These are phyloP conservation scores for sorghum (Sorghum bicolor) DNA, from an alignment of 176 grass and related monocot species.

Conservation along the genomic window DNA sequence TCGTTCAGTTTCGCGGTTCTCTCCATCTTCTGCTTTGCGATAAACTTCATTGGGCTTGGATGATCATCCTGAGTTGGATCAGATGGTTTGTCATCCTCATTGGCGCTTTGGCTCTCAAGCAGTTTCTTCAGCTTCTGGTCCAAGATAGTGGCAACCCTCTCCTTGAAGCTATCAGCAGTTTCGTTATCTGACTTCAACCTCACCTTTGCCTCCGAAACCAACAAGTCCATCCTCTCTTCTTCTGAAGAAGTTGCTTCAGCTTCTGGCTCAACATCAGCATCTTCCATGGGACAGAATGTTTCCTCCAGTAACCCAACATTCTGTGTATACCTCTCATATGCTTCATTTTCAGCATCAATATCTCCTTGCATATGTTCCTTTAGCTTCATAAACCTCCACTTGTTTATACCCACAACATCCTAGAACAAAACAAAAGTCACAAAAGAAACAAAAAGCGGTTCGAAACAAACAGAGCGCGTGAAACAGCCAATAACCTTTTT, in stretches of 20 bases:
- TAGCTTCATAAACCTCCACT: slow-evolving; percentile 85
- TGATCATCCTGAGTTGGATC: slow-evolving; percentile 34
- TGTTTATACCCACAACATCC: slow-evolving; percentile 62
- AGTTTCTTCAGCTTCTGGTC: slow-evolving; percentile 70
- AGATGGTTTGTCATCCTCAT: slow-evolving; percentile 32
- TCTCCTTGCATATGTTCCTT: slow-evolving; percentile 80
- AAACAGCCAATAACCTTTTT: slow-evolving; percentile 62
- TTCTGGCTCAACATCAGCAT: slow-evolving; percentile 30
- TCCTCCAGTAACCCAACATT: slow-evolving; percentile 79
- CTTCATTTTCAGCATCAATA: slow-evolving; percentile 82
- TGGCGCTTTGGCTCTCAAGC: slow-evolving; percentile 18
- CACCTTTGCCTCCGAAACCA: slow-evolving; percentile 61
- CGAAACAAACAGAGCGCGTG: neutral
- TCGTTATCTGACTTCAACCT: slow-evolving; percentile 59
- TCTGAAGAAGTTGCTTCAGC: slow-evolving; percentile 37
- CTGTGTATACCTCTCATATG: slow-evolving; percentile 75
- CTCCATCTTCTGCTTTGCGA: slow-evolving; percentile 35
- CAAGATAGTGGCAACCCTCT: slow-evolving; percentile 52
- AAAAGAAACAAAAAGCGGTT: neutral
- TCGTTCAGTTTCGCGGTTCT: slow-evolving; percentile 47
- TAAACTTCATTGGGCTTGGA: slow-evolving; percentile 14
- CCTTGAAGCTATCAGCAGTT: slow-evolving; percentile 46
- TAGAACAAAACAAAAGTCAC: slow-evolving; percentile 23
- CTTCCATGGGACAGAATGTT: slow-evolving; percentile 50
- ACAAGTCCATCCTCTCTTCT: slow-evolving; percentile 53